These are phyloP conservation scores for Phaeosphaeriaceae sp. DNA, from an alignment of 2,329 filamentous ascomycete species.

Conservation along the genomic window DNA sequence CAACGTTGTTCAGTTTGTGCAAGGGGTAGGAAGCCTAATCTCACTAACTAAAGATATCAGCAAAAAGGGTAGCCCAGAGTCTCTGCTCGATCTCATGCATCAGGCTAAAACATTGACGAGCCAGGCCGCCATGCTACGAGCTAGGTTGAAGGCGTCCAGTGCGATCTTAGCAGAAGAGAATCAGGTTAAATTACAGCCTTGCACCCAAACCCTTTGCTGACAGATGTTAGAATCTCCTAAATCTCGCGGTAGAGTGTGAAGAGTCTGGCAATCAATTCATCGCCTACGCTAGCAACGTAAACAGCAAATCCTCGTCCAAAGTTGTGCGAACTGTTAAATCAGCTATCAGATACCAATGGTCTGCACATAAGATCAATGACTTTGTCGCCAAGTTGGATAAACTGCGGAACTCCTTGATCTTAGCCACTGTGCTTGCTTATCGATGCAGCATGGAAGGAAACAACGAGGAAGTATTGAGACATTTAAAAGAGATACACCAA, in stretches of 20 bases:
- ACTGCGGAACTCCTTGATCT: conserved; percentile 10
- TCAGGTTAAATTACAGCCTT: conserved; percentile 5
- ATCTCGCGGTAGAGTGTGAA: conserved; percentile 10
- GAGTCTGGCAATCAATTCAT: conserved; percentile 10
- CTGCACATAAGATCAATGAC: conserved; percentile 11
- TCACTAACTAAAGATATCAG: conserved; percentile 7
- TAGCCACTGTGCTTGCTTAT: conserved; percentile 12
- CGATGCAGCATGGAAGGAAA: conserved; percentile 5
- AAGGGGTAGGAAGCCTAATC: conserved; percentile 12
- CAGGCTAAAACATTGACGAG: conserved; percentile 3
- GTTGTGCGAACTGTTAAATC: background rate
- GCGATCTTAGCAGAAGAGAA: conserved; percentile 8
- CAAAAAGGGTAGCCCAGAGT: conserved; percentile 4
- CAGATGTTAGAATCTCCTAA: conserved; percentile 9
- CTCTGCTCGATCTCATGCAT: conserved; percentile 1
- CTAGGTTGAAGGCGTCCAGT: background rate
- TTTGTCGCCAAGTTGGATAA: conserved; percentile 10
- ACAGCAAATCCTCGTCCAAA: background rate
- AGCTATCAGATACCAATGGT: conserved; percentile 9
- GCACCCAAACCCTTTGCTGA: background rate
- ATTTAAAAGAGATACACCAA: conserved; percentile 6
- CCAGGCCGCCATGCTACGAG: conserved; percentile 2
- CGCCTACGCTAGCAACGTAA: conserved; percentile 10
- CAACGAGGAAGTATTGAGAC: conserved; percentile 6
- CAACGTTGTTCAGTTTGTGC: conserved; percentile 23